Percentiles rank a stretch among this genome's conserved stretches.
phyloP scores from a whole-genome alignment of 805 yeast species.

The Torulaspora gathmanii region DNA sequence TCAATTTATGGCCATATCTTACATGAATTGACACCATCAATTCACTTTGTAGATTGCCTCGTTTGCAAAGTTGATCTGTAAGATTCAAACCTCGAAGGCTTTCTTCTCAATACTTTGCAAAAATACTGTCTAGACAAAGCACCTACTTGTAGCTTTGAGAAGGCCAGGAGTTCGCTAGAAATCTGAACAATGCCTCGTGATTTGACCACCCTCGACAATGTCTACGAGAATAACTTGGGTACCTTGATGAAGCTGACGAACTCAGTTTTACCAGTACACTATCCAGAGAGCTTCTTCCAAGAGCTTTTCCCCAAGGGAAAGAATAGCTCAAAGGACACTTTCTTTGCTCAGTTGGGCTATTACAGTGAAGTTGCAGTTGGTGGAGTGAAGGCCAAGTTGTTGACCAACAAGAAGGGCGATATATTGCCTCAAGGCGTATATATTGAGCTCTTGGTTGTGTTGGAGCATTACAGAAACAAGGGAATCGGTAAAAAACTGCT shows the following conservation, averaged over 20 bases:
- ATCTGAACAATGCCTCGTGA: conserved; percentile 19
- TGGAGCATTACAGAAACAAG: conserved; percentile 54
- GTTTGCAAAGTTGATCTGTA: not conserved
- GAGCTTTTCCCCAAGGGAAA: conserved; percentile 19
- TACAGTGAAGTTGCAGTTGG: conserved; percentile 81
- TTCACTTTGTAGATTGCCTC: not conserved
- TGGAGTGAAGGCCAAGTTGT: conserved; percentile 55
- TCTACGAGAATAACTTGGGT: conserved; percentile 29
- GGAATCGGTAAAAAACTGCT: conserved; percentile 62
- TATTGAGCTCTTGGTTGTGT: conserved; percentile 63
- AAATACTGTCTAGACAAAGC: not conserved
- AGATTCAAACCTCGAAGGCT: not conserved
- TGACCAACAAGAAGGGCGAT: conserved; percentile 39
- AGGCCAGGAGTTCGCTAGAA: not conserved
- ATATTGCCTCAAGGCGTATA: conserved; percentile 50
- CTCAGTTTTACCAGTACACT: conserved; percentile 19
- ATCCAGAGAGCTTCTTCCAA: conserved; percentile 24
- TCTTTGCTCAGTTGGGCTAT: conserved; percentile 41
- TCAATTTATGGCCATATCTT: not conserved
- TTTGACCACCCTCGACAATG: conserved; percentile 23
- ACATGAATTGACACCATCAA: not conserved
- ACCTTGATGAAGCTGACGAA: conserved; percentile 21
- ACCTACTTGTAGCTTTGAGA: not conserved
- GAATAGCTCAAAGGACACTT: conserved; percentile 17
- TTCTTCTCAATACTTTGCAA: not conserved